Base-by-base conservation (phyloP, 1,139 yeast genomes). In the Taphrina betulina region DNA sequence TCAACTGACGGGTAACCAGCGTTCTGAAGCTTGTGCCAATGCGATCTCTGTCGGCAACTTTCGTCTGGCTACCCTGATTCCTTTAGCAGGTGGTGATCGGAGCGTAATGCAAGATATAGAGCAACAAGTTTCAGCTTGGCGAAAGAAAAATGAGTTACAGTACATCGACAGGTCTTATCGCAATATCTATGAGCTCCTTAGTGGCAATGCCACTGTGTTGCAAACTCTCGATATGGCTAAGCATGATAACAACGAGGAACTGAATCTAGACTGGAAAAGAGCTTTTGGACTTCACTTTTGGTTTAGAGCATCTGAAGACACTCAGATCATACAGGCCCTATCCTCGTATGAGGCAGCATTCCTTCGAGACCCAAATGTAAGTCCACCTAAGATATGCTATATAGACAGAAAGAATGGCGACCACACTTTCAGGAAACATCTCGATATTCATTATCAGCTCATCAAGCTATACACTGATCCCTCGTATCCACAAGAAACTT, bases 21-120 rank as follows among this genome's bases (percentile, higher is more conserved):
- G 87, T 41, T 71, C 76, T 8, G 72, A 73, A 29, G 96, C 97
- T 0, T 75, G 85, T 5, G 72, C 74, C 35, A 61, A 72, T 1
- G 89, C 96, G 0, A 69, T 82, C 3, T 72, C 75, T 20, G 69
- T 83, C 0, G 76, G 76, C 10, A 84, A 85, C 64, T 70, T 77
- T 7, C 95, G 89, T 67, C 69, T 90, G 33, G 81, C 95, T 0
- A 81, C 79, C 0, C 65, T 87, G 24, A 69, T 90, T n/a, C 77
- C 95, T 0, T 70, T 85, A 50, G 69, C 85, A 12, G 95, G 86
- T 40, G 78, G 92, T 0, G 82, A 83, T 61, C 65, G 60, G 26
- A 85, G 82, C 63, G 81, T 85, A 1, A 74, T 77, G 57, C 65
- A 66, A 0, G 72, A 80, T 56, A 90, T 96, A 0, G 63, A 66